Base-by-base conservation (phyloP, 2,329 filamentous ascomycete genomes). In the Fusarium temperatum region DNA sequence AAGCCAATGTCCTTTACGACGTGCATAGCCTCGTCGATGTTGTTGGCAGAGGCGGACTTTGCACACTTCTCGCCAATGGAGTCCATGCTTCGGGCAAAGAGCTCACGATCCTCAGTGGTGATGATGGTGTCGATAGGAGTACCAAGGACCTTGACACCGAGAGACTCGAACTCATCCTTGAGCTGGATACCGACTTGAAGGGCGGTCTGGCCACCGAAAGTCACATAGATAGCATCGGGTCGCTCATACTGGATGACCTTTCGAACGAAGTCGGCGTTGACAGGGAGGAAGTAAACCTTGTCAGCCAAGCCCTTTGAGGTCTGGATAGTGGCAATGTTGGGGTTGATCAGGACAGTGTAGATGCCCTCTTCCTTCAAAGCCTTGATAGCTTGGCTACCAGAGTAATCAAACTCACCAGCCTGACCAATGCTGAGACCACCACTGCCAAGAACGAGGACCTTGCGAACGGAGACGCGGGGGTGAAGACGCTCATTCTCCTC, bases 391-490 rank as follows among this genome's bases (percentile, higher is more conserved):
- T 99, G 96, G 83, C 94, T 97, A 73, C 96, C 96, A 61, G 96
- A 98, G 86, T 99, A 99, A 82, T 99, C 96, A 77, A 99, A 99
- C 83, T 99, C 96, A 83, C 96, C 96, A 74, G 96, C 96, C 83
- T 99, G 96, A 20, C 96, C 96, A 82, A 99, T 99, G 83, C 94
- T 97, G 72, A 99, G 89, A 84, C 96, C 96, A 84, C 96, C 96
- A 84, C 93, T 96, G 70, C 96, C 96, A 58, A 99, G 90, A 35
- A 99, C 93, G 65, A 99, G 90, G 20, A 97, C 95, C 87, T 98
- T 98, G 88, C 97, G 97, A 77, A 96, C 94, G 66, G 91, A 88
- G 47, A 98, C 93, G 60, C 91, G 90, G 20, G 95, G 95, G 78
- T 96, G 89, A 18, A 91, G 85, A 76, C 87, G 89, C 81, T 92